These are phyloP conservation scores for Martiniozyma abietophila DNA, from an alignment of 805 yeast species.

Conservation along the genomic window DNA sequence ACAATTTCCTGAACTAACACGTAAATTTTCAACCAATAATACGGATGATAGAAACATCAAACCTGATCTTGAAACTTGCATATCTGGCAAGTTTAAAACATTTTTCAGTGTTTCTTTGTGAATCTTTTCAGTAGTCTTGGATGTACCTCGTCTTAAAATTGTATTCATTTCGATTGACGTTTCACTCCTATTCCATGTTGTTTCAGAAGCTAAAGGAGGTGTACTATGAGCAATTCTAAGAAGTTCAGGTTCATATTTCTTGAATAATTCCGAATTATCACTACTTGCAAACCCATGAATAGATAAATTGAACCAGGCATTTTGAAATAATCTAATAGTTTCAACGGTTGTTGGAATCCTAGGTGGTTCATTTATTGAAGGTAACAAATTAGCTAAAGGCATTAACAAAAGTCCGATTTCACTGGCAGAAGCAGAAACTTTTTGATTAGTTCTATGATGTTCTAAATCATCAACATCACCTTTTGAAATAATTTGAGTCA, in stretches of 20 bases:
- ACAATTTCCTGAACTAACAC: slow-evolving; percentile 76
- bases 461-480: slow-evolving; percentile 71
- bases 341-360: slow-evolving; percentile 36
- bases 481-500: slow-evolving; percentile 57
- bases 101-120: slow-evolving; percentile 55
- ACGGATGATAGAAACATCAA: slow-evolving; percentile 84
- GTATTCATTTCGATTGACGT: slow-evolving; percentile 89
- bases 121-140: slow-evolving; percentile 67
- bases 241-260: slow-evolving; percentile 38
- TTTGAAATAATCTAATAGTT: slow-evolving; percentile 56
- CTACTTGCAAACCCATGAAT: slow-evolving; percentile 74
- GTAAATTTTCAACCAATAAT: slow-evolving; percentile 63
- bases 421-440: slow-evolving; percentile 59
- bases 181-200: slow-evolving; percentile 75
- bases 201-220: slow-evolving; percentile 80
- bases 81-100: slow-evolving; percentile 33
- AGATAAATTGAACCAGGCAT: slow-evolving; percentile 90
- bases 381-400: slow-evolving; percentile 72
- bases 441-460: slow-evolving; percentile 71
- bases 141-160: slow-evolving; percentile 80
- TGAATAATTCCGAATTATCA: slow-evolving; percentile 44
- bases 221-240: slow-evolving; percentile 73
- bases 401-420: slow-evolving; percentile 54
- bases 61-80: slow-evolving; percentile 57
- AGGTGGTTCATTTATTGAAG: slow-evolving; percentile 42